phyloP scores from a whole-genome alignment of 805 yeast species.

The Hyphopichia homilentoma region DNA sequence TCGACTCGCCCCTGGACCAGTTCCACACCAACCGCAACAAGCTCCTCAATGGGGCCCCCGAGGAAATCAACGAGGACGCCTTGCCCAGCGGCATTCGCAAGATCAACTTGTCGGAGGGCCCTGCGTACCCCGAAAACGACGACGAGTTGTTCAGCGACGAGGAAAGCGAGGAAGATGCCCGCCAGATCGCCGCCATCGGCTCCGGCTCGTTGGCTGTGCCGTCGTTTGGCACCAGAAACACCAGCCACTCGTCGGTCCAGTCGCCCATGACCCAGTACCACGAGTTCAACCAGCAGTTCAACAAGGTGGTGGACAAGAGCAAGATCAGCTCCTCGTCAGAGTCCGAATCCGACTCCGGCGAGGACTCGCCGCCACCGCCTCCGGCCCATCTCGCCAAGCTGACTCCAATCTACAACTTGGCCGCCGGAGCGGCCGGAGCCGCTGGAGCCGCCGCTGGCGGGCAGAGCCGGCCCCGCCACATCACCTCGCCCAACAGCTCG shows the following conservation, averaged over 20 bases:
- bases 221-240: constrained; percentile 23
- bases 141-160: constrained; percentile 34
- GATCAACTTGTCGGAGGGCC: constrained; percentile 22
- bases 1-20: constrained; percentile 38
- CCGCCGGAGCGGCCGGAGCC: no score
- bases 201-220: constrained; percentile 19
- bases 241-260: constrained; percentile 36
- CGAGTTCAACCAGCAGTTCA: constrained; percentile 38
- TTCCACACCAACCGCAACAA: constrained; percentile 32
- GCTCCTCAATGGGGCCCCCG: constrained; percentile 34
- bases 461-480: constrained; percentile 24
- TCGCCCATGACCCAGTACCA: constrained; percentile 42
- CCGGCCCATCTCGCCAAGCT: constrained; percentile 13
- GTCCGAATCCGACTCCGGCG: constrained; percentile 7
- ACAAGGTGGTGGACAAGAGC: constrained; percentile 16
- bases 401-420: constrained; percentile 10
- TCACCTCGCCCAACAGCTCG: constrained; percentile 27
- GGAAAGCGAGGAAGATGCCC: constrained; percentile 17
- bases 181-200: constrained; percentile 5
- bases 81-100: constrained; percentile 29
- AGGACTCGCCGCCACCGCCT: constrained; percentile 23
- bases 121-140: constrained; percentile 34
- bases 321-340: constrained; percentile 4
- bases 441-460: constrained; percentile 12
- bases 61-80: constrained; percentile 30